A percentile compares a stretch with the other conserved stretches of the same genome.
These are phyloP conservation scores for Eutrema heterophyllum DNA, from an alignment of 345 rosid genomes.

Conservation along the genomic window DNA sequence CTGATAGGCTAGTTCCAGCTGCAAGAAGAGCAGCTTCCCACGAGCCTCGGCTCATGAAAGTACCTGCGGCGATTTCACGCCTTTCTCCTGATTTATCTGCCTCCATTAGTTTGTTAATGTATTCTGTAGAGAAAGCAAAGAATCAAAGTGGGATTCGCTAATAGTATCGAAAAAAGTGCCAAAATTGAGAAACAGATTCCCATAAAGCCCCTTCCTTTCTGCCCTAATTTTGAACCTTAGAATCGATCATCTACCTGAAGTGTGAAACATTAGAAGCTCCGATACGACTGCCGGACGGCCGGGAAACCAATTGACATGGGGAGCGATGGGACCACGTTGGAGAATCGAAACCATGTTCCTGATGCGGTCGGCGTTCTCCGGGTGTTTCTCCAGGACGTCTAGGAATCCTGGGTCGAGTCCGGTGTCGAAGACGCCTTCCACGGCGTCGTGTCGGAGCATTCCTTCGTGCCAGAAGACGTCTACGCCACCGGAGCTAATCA, in stretches of 20 bases:
- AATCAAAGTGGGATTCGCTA: not conserved
- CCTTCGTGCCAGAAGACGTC: conserved; percentile 85
- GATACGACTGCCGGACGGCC: conserved; percentile 51
- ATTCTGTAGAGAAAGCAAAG: conserved; percentile 35
- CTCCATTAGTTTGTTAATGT: conserved; percentile 51
- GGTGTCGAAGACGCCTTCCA: conserved; percentile 63
- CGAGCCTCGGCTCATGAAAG: conserved; percentile 75
- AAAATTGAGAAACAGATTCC: not conserved
- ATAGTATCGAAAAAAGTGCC: not conserved
- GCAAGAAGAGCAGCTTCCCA: conserved; percentile 79
- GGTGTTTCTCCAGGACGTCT: conserved; percentile 73
- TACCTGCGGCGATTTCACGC: conserved; percentile 51
- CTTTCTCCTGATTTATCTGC: conserved; percentile 54
- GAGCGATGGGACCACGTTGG: conserved; percentile 68
- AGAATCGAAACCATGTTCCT: conserved; percentile 86
- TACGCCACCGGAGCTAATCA: not conserved
- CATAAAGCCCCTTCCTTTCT: not conserved
- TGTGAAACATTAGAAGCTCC: conserved; percentile 69
- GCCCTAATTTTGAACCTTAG: not conserved
- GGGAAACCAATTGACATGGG: conserved; percentile 58
- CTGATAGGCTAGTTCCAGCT: conserved; percentile 73
- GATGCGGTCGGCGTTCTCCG: conserved; percentile 73
- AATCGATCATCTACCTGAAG: conserved; percentile 38
- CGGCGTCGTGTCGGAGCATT: conserved; percentile 68
- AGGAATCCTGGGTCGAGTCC: conserved; percentile 67